A percentile compares a stretch with the other conserved stretches of the same genome.
These are phyloP conservation scores for Verticillium klebahnii DNA, from an alignment of 2,329 filamentous ascomycete genomes.

Conservation along the genomic window DNA sequence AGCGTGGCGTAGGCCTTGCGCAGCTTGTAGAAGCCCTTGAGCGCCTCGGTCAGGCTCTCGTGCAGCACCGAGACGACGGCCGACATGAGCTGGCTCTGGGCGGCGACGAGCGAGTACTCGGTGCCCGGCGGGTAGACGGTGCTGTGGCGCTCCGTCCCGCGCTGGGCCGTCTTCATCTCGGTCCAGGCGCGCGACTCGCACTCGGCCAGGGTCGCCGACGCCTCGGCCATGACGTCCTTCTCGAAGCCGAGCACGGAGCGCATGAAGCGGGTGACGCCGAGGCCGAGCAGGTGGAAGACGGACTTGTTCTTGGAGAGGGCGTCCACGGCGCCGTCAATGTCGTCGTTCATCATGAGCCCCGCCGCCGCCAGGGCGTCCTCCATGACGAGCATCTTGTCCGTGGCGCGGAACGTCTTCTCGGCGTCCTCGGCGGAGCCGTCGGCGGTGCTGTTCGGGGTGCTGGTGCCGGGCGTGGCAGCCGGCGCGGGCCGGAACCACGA, in stretches of 20 bases:
- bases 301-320: slow-evolving; percentile 69
- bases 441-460: slow-evolving; percentile 19
- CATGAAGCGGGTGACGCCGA: slow-evolving; percentile 79
- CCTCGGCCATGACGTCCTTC: slow-evolving; percentile 84
- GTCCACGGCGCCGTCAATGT: slow-evolving; percentile 78
- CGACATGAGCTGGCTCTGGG: slow-evolving; percentile 82
- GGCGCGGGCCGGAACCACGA: slow-evolving; percentile 46
- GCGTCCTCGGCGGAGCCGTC: slow-evolving; percentile 33
- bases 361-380: slow-evolving; percentile 60
- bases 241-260: slow-evolving; percentile 85
- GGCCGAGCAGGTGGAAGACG: slow-evolving; percentile 82
- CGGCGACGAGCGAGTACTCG: slow-evolving; percentile 80
- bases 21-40: slow-evolving; percentile 90
- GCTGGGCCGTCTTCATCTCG: slow-evolving; percentile 69
- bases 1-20: slow-evolving; percentile 83
- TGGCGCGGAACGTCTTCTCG: neutral
- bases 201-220: slow-evolving; percentile 64
- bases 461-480: slow-evolving; percentile 25
- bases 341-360: slow-evolving; percentile 78
- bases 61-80: slow-evolving; percentile 86
- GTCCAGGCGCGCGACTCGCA: slow-evolving; percentile 73
- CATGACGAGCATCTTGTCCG: slow-evolving; percentile 42
- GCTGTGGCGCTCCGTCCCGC: slow-evolving; percentile 20
- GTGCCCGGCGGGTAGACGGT: slow-evolving; percentile 74
- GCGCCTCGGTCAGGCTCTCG: slow-evolving; percentile 85